Evolutionary conservation across 768 basidiomycete species (phyloP), one percentile per base, ranked within the genome.

Genomic region (Ephemerocybe angulata): DNA sequence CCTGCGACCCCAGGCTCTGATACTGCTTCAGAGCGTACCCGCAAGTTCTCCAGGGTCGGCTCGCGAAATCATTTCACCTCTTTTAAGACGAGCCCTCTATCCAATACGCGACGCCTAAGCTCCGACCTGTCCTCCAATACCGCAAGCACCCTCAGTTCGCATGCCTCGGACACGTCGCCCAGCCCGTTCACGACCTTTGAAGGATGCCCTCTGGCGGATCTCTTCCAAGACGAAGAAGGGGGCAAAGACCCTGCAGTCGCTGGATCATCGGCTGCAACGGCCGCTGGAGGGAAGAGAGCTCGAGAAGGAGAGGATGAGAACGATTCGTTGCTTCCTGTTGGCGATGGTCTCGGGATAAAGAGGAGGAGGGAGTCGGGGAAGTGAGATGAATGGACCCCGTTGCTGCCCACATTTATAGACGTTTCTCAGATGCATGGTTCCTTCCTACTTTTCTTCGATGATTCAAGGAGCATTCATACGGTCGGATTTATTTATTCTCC

Each of bases 231-330:
- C 29, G 50, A n/a, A 19, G 27, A 28, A 11, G 13, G 8, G 24
- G 38, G 38, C 21, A 38, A 17, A 28, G 38, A 19, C 27, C 12
- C 21, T 24, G 35, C 19, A 17, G 6, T 7, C 12, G 30, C 5
- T 38, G 50, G n/a, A n/a, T n/a, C n/a, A n/a, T n/a, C 21, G 7
- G 25, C 15, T 19, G 11, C 13, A 21, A 22, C 24, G 4, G 12
- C 30, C 3, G 12, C 17, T 15, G 31, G 46, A 6, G 6, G 27
- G 43, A 54, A 54, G 53, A 47, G 53, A 33, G 53, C n/a, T 19
- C 42, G 53, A 24, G 55, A 59, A n/a, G 25, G 21, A 24, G 50
- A 52, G n/a, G n/a, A n/a, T n/a, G n/a, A n/a, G n/a, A n/a, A n/a
- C n/a, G n/a, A n/a, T n/a, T n/a, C n/a, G 30, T 40, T 51, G 17